Percentiles rank a stretch among this genome's conserved stretches.
These are phyloP conservation scores for Spathaspora arborariae DNA, from an alignment of 805 yeast species.

Conservation along the genomic window DNA sequence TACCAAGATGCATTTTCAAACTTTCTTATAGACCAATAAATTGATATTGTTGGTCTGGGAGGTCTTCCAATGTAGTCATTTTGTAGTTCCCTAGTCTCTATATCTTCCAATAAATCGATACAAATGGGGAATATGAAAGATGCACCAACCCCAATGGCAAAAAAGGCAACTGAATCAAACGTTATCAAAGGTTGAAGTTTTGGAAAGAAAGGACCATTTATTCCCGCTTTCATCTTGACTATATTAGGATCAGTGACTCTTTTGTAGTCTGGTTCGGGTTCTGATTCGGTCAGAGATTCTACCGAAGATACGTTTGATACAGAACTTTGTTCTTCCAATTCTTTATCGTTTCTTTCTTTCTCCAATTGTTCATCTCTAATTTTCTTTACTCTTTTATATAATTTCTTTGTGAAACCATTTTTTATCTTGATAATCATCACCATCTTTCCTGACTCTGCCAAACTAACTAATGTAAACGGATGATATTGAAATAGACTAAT, in stretches of 20 bases:
- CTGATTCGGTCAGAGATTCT: not conserved
- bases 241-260: constrained; percentile 8
- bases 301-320: not conserved
- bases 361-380: constrained; percentile 17
- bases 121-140: constrained; percentile 45
- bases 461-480: constrained; percentile 45
- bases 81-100: constrained; percentile 19
- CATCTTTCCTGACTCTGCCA: constrained; percentile 36
- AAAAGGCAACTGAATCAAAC: constrained; percentile 37
- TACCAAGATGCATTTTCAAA: constrained; percentile 33
- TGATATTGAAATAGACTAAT: constrained; percentile 39
- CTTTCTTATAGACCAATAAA: constrained; percentile 32
- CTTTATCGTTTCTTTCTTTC: constrained; percentile 2
- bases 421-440: constrained; percentile 36
- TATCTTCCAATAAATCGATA: constrained; percentile 31
- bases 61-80: constrained; percentile 36
- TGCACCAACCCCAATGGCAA: constrained; percentile 46
- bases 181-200: constrained; percentile 35
- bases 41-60: constrained; percentile 16
- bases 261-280: not conserved
- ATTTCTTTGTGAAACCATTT: constrained; percentile 41
- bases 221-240: constrained; percentile 27
- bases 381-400: constrained; percentile 24
- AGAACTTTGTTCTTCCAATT: not conserved
- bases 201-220: constrained; percentile 48